Evolutionary conservation across 441 rosid genomes (phyloP).

Genomic region (Macaranga tanarius): DNA sequence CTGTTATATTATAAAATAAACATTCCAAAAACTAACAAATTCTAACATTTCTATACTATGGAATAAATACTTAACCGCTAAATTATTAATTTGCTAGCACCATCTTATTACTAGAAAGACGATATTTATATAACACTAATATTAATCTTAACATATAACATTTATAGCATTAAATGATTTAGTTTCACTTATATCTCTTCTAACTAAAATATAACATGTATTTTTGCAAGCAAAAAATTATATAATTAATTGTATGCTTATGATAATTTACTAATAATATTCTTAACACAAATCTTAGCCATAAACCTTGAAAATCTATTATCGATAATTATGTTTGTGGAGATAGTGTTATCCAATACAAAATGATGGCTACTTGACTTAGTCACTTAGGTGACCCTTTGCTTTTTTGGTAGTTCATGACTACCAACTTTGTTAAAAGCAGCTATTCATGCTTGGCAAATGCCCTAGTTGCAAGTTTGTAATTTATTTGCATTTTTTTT

Average conservation of each 20-base stretch:
- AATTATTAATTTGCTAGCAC: too few species aligned
- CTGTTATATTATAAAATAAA: too few species aligned
- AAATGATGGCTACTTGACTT: conserved; percentile 23
- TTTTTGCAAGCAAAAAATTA: background rate
- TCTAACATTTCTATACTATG: too few species aligned
- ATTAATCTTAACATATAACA: too few species aligned
- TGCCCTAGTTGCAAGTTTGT: conserved; percentile 25
- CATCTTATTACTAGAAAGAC: too few species aligned
- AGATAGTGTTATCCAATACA: conserved; percentile 23
- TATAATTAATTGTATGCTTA: background rate
- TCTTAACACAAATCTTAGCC: background rate
- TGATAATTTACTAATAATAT: background rate
- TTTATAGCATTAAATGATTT: background rate
- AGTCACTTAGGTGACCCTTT: background rate
- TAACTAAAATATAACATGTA: background rate
- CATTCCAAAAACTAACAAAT: too few species aligned
- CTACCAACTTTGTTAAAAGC: conserved; percentile 21
- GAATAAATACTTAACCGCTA: background rate
- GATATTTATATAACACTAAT: too few species aligned
- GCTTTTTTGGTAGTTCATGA: background rate
- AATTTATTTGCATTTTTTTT: too few species aligned
- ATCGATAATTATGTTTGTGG: conserved; percentile 19
- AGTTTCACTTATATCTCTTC: background rate
- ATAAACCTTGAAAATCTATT: conserved; percentile 16
- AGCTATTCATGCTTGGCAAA: conserved; percentile 10